phyloP scores from a whole-genome alignment of 1,284 basidiomycete genomes.

The Ceratobasidium sp. region DNA sequence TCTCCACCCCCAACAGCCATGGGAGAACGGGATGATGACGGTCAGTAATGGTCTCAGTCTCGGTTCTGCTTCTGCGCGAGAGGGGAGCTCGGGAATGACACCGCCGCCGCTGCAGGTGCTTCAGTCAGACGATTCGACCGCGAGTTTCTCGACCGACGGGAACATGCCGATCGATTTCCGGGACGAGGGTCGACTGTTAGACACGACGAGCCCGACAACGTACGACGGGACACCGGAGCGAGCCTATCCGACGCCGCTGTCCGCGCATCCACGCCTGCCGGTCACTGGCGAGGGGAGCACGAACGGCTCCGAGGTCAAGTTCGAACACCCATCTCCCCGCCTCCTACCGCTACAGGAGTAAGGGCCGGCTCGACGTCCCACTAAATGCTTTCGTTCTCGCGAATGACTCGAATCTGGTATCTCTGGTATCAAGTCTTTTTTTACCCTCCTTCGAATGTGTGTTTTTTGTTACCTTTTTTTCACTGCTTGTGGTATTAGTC shows the following conservation, averaged over 20 bases:
- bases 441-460: neutral
- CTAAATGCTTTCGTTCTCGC: neutral
- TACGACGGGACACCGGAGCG: slow-evolving; percentile 35
- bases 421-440: slow-evolving; percentile 3
- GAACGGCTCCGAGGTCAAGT: slow-evolving; percentile 45
- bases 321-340: slow-evolving; percentile 45
- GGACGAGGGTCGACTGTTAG: slow-evolving; percentile 23
- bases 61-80: slow-evolving; percentile 36
- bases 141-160: slow-evolving; percentile 33
- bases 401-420: neutral
- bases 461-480: neutral
- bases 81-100: slow-evolving; percentile 41
- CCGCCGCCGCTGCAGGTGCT: slow-evolving; percentile 41
- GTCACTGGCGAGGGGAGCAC: slow-evolving; percentile 42
- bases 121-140: slow-evolving; percentile 13
- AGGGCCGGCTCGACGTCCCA: slow-evolving; percentile 32
- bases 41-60: slow-evolving; percentile 41
- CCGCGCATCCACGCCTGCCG: slow-evolving; percentile 40
- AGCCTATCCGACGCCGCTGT: slow-evolving; percentile 43
- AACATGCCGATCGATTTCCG: slow-evolving; percentile 18
- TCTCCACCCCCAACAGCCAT: slow-evolving; percentile 45
- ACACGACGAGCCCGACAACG: slow-evolving; percentile 2
- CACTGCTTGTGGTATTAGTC: slow-evolving; percentile 21
- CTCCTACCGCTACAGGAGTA: slow-evolving; percentile 45
- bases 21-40: slow-evolving; percentile 45